Conservation (phyloP, 495 filamentous ascomycete genomes). For the Hypomontagnella submonticulosa region DNA sequence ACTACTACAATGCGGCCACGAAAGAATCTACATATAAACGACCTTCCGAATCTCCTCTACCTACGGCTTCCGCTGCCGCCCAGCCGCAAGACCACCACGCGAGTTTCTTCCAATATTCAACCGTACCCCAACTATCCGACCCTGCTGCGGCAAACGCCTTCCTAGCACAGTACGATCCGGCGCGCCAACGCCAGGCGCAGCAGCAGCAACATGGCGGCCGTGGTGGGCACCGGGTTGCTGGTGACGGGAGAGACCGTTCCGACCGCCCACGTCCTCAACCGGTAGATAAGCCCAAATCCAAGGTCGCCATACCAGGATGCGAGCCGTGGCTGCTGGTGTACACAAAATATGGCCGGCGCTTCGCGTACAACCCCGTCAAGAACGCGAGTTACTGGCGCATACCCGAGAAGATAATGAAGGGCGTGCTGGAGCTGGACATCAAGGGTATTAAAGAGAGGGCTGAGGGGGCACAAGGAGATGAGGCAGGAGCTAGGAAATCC, state of each 20-base stretch:
- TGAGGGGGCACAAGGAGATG: constrained; percentile 44
- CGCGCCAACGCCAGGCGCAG: constrained; percentile 41
- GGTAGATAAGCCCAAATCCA: constrained; percentile 82
- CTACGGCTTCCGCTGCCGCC: constrained; percentile 42
- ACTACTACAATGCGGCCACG: constrained; percentile 88
- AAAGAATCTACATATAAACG: constrained; percentile 89
- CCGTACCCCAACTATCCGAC: constrained; percentile 59
- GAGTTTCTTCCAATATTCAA: constrained; percentile 58
- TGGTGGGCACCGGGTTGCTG: constrained; percentile 49
- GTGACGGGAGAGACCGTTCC: constrained; percentile 55
- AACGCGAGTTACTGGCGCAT: constrained; percentile 94
- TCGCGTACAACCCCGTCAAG: constrained; percentile 85
- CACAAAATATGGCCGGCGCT: constrained; percentile 86
- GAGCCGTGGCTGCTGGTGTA: constrained; percentile 93
- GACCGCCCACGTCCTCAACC: constrained; percentile 71
- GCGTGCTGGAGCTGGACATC: constrained; percentile 76
- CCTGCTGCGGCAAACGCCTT: constrained; percentile 58
- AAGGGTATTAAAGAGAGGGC: constrained; percentile 64
- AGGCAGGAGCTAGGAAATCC: constrained; percentile 10
- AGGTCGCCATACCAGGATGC: constrained; percentile 79
- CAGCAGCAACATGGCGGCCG: constrained; percentile 48
- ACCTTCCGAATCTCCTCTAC: constrained; percentile 58
- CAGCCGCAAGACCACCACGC: constrained; percentile 47
- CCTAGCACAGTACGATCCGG: constrained; percentile 57
- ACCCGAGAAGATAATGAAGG: constrained; percentile 83